Conservation (phyloP, 441 rosid species). For the Pelargonium fulgidum region DNA sequence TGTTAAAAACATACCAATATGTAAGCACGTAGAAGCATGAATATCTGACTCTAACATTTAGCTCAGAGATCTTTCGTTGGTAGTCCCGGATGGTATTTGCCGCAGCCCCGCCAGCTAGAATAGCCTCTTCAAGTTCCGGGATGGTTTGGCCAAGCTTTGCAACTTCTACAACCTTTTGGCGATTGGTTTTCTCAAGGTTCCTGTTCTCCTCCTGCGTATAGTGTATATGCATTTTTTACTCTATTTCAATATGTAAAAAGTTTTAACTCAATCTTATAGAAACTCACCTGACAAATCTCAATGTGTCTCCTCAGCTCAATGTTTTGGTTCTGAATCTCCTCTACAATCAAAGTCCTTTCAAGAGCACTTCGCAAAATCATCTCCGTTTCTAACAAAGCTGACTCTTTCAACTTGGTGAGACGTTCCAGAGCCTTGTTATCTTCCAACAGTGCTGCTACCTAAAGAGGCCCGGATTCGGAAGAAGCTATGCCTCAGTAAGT, state of each 20-base stretch:
- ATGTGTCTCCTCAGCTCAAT: slow-evolving; percentile 71
- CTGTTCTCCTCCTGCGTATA: slow-evolving; percentile 70
- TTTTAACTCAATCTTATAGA: not conserved
- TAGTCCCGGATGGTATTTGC: slow-evolving; percentile 76
- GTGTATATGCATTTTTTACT: not conserved
- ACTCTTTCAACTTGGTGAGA: slow-evolving; percentile 73
- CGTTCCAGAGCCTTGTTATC: slow-evolving; percentile 90
- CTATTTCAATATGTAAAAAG: slow-evolving; percentile 2
- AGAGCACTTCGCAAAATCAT: slow-evolving; percentile 64
- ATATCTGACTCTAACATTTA: slow-evolving; percentile 36
- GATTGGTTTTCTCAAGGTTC: slow-evolving; percentile 81
- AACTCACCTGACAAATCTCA: slow-evolving; percentile 68
- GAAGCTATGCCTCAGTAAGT: not conserved
- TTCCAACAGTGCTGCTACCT: slow-evolving; percentile 66
- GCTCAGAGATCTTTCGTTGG: slow-evolving; percentile 59
- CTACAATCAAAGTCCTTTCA: slow-evolving; percentile 80
- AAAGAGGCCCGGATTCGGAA: not conserved
- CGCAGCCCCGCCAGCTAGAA: slow-evolving; percentile 74
- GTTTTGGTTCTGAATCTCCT: slow-evolving; percentile 88
- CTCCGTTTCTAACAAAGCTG: slow-evolving; percentile 85
- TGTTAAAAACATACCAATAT: not conserved
- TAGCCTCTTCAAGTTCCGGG: slow-evolving; percentile 68
- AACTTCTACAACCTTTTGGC: slow-evolving; percentile 79
- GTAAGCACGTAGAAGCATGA: not conserved
- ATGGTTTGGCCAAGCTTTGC: slow-evolving; percentile 81